phyloP scores from a whole-genome alignment of 1,284 basidiomycete species.

The Coniophora puteana region DNA sequence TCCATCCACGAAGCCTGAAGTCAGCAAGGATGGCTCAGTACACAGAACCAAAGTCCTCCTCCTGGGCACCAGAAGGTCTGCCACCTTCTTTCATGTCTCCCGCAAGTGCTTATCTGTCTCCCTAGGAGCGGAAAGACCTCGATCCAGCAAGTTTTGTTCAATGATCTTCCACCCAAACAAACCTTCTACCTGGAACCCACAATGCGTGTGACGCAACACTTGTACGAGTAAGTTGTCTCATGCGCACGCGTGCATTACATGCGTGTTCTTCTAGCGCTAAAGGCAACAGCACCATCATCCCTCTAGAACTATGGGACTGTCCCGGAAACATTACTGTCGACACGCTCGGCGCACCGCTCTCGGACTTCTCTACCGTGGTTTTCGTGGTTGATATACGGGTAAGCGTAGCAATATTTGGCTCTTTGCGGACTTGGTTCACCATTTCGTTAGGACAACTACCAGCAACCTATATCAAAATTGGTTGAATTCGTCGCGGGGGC shows the following conservation, averaged over 20 bases:
- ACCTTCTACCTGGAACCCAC: conserved; percentile 92
- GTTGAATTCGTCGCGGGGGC: conserved; percentile 74
- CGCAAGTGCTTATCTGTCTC: conserved; percentile 10
- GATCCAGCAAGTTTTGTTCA: conserved; percentile 89
- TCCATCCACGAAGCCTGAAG: conserved; percentile 9
- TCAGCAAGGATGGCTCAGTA: conserved; percentile 13
- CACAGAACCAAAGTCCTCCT: conserved; percentile 71
- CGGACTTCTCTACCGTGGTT: conserved; percentile 77
- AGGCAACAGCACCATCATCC: conserved; percentile 78
- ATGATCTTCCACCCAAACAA: conserved; percentile 79
- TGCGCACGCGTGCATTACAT: conserved; percentile 1
- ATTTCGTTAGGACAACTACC: conserved; percentile 55
- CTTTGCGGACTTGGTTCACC: conserved; percentile 8
- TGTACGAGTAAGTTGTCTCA: conserved; percentile 86
- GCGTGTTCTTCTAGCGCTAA: not conserved
- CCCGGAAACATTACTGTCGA: conserved; percentile 83
- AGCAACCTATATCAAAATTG: conserved; percentile 76
- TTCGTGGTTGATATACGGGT: conserved; percentile 98
- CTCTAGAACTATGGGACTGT: conserved; percentile 94
- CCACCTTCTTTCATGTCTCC: conserved; percentile 2
- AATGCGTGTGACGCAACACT: conserved; percentile 69
- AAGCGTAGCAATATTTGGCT: conserved; percentile 18
- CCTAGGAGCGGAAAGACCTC: conserved; percentile 89
- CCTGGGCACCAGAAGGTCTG: conserved; percentile 75
- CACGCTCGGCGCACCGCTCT: conserved; percentile 67